Base-by-base conservation (phyloP, 345 rosid species). In the Camelina laxa region DNA sequence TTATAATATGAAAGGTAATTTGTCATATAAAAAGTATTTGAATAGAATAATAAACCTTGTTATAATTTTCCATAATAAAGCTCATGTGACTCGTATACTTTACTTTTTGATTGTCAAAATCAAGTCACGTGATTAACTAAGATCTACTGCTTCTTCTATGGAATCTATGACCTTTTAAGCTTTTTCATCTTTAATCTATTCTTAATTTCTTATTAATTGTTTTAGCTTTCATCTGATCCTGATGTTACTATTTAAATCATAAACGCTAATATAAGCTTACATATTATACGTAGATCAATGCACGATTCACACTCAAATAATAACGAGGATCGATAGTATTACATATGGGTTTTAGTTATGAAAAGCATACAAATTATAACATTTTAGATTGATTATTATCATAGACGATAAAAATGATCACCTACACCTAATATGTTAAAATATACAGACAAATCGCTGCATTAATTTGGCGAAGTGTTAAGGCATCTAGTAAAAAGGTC, bases 51-150 rank as follows among this genome's bases (percentile, higher is more conserved):
- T 4, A 24, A 24, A 24, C 4, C 27, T 24, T 3, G 5, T 27
- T 27, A 27, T 27, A 27, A 27, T 27, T 27, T 27, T 27, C 56
- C 56, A 31, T 33, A 42, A 30, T 44, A 73, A 31, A 39, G 17
- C 38, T 73, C 77, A 54, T 56, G 77, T 74, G 65, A 56, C 65
- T 66, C 50, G 10, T 66, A 59, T 38, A 24, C 19, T 54, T 54
- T 65, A 68, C 57, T 41, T 75, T 8, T 68, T 51, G 50, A 53
- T 75, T 60, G n/a, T 61, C 64, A 53, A 68, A 66, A 69, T 75
- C 74, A 69, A 38, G 57, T 54, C 70, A 76, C 80, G 75, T 69
- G 80, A 36, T 68, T 69, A 69, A 62, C 65, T 61, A 76, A 60
- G 16, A 53, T 44, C 21, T 44, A 51, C 56, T 68, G 73, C 45